Evolutionary conservation across 73 alveolate genomes (phyloP).

Genomic region (Paramecium caudatum): DNA sequence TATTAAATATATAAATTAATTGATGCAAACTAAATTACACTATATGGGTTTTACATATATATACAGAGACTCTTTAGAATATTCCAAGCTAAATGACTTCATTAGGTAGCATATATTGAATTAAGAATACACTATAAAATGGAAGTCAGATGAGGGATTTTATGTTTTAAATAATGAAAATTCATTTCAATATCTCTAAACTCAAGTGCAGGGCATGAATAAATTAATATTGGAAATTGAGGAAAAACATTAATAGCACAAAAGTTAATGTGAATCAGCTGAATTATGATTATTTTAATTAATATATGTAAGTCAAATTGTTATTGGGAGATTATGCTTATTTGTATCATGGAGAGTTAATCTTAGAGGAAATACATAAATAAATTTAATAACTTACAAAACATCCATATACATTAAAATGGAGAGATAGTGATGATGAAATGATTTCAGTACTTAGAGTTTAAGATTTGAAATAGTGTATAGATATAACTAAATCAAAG

Average conservation of each 20-base stretch:
- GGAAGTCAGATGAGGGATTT: neutral
- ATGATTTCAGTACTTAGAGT: slow-evolving; percentile 10
- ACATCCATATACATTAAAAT: neutral
- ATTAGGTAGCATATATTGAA: neutral
- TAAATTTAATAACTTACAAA: neutral
- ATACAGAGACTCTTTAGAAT: neutral
- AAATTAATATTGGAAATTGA: neutral
- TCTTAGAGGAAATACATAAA: neutral
- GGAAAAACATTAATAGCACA: neutral
- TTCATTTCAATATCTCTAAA: neutral
- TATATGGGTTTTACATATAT: slow-evolving; percentile 21
- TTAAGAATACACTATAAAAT: neutral
- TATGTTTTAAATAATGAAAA: neutral
- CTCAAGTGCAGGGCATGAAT: neutral
- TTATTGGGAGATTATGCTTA: neutral
- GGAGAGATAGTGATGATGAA: neutral
- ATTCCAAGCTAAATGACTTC: neutral
- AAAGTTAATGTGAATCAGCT: too few relatives aligned
- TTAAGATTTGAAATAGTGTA: neutral
- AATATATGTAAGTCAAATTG: neutral
- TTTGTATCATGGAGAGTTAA: neutral
- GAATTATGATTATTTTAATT: neutral
- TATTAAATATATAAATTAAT: too few relatives aligned
- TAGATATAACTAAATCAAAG: neutral
- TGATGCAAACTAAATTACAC: too few relatives aligned